phyloP scores from a whole-genome alignment of 345 rosid species.

The Populus alba region DNA sequence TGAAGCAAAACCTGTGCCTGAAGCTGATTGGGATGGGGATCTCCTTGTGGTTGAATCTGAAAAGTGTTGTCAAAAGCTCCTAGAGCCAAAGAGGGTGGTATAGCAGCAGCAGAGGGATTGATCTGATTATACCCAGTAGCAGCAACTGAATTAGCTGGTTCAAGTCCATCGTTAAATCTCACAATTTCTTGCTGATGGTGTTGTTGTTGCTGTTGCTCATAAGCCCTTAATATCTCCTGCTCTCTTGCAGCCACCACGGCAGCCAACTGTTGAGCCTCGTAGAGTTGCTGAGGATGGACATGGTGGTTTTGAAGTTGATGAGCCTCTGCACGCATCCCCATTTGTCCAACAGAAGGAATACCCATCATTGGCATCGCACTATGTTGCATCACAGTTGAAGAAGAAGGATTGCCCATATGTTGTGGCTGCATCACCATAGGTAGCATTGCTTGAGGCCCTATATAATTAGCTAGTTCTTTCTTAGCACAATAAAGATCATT shows the following conservation, averaged over 20 bases:
- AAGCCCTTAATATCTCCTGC: conserved; percentile 58
- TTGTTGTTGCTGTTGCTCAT: conserved; percentile 38
- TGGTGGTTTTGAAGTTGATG: conserved; percentile 32
- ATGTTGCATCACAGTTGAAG: conserved; percentile 29
- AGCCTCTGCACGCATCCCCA: conserved; percentile 35
- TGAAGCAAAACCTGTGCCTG: conserved; percentile 57
- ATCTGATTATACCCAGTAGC: conserved; percentile 43
- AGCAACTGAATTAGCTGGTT: conserved; percentile 33
- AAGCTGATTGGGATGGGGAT: conserved; percentile 34
- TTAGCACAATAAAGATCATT: conserved; percentile 45
- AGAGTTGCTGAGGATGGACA: conserved; percentile 48
- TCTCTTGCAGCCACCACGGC: conserved; percentile 58
- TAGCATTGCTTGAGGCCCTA: conserved; percentile 50
- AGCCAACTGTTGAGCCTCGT: conserved; percentile 59
- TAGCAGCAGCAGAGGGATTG: conserved; percentile 7
- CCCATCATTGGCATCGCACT: conserved; percentile 51
- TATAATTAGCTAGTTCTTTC: conserved; percentile 54
- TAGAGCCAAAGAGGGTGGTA: conserved; percentile 53
- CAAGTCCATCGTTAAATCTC: conserved; percentile 41
- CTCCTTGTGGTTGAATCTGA: conserved; percentile 43
- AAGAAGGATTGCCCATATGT: conserved; percentile 35
- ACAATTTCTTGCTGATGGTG: conserved; percentile 47
- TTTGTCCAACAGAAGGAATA: conserved; percentile 32
- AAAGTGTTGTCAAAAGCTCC: conserved; percentile 54
- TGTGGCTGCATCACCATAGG: conserved; percentile 41